Conservation (phyloP, 495 filamentous ascomycete genomes). For the Aspergillus panamensis region DNA sequence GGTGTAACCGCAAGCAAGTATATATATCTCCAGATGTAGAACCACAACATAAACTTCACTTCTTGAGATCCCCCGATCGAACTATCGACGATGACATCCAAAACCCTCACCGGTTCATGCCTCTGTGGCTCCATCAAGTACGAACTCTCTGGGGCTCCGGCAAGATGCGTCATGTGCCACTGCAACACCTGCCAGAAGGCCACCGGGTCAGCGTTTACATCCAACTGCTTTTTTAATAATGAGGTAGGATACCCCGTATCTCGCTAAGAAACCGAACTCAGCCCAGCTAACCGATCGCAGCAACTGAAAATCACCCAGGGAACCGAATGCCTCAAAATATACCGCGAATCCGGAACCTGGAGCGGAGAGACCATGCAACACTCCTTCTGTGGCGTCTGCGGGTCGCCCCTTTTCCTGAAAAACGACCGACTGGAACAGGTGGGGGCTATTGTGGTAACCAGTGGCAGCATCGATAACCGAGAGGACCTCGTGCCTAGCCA, state of each 20-base stretch:
- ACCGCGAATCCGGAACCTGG: neutral
- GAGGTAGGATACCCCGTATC: neutral
- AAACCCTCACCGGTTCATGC: neutral
- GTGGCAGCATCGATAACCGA: conserved; percentile 13
- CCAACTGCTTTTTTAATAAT: conserved; percentile 14
- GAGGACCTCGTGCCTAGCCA: neutral
- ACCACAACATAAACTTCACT: too few species aligned
- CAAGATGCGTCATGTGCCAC: conserved; percentile 10
- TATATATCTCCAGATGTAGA: too few species aligned
- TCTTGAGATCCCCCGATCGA: too few species aligned
- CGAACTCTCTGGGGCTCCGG: conserved; percentile 1
- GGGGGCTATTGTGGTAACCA: neutral
- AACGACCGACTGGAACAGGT: neutral
- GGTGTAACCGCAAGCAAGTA: too few species aligned
- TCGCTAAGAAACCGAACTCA: neutral
- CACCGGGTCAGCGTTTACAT: conserved; percentile 11
- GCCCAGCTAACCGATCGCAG: neutral
- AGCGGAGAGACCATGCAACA: conserved; percentile 11
- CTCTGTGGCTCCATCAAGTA: conserved; percentile 6
- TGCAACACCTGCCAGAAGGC: conserved; percentile 18
- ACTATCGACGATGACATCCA: neutral
- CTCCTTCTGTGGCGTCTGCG: conserved; percentile 19
- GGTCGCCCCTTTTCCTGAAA: conserved; percentile 13
- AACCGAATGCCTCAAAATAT: conserved; percentile 6
- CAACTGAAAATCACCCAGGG: conserved; percentile 11